Percentiles rank a stretch among this genome's conserved stretches.
Evolutionary conservation across 345 rosid species (phyloP).

Genomic region (Gossypium mustelinum): DNA sequence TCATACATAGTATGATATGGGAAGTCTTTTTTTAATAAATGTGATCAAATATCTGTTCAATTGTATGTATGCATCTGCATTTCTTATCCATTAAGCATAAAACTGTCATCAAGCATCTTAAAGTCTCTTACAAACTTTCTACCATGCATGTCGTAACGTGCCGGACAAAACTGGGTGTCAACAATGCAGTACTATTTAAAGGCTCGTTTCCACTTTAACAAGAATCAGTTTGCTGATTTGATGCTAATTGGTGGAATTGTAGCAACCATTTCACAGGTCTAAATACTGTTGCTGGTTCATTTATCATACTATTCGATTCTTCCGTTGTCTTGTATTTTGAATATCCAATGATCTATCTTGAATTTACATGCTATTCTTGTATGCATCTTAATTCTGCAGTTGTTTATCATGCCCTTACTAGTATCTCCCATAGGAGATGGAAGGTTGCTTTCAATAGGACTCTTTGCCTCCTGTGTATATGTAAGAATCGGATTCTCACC

Average conservation of each 20-base stretch:
- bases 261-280: conserved; percentile 64
- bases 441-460: conserved; percentile 70
- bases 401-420: conserved; percentile 61
- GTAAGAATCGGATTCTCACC: conserved; percentile 29
- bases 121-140: not conserved
- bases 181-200: conserved; percentile 69
- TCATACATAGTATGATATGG: not conserved
- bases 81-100: not conserved
- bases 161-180: too few species aligned
- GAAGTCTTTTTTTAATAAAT: not conserved
- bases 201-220: conserved; percentile 85
- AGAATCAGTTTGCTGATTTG: conserved; percentile 73
- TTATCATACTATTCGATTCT: not conserved
- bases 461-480: conserved; percentile 36
- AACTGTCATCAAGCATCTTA: not conserved
- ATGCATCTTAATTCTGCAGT: conserved; percentile 39
- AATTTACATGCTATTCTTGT: not conserved
- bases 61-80: conserved; percentile 1
- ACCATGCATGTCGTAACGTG: too few species aligned
- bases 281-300: not conserved
- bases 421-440: conserved; percentile 54
- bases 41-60: not conserved
- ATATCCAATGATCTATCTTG: not conserved
- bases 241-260: conserved; percentile 48
- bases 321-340: too few species aligned